These are phyloP conservation scores for Gyromitra esculenta DNA, from an alignment of 2,329 filamentous ascomycete species.

Conservation along the genomic window DNA sequence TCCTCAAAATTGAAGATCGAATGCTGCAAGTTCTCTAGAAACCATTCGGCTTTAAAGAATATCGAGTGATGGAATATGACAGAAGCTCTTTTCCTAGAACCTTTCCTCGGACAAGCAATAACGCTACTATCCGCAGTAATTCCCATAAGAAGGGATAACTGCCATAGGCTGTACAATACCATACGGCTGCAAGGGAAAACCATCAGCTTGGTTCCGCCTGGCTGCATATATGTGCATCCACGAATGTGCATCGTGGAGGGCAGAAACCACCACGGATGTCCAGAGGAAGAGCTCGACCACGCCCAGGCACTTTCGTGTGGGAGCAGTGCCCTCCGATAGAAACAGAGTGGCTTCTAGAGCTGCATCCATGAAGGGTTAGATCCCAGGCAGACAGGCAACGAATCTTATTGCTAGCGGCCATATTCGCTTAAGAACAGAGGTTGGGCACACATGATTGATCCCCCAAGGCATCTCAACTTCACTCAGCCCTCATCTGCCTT, in stretches of 20 bases:
- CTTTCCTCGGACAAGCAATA: background rate
- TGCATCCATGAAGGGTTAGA: background rate
- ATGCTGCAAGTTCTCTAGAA: background rate
- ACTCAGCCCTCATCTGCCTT: background rate
- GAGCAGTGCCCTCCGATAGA: background rate
- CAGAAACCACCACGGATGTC: background rate
- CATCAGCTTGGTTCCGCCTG: background rate
- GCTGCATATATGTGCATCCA: background rate
- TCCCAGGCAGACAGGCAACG: background rate
- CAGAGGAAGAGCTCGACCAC: background rate
- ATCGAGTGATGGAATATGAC: background rate
- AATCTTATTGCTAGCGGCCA: background rate
- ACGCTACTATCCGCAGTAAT: background rate
- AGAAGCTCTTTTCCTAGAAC: background rate
- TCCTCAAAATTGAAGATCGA: too few relatives aligned
- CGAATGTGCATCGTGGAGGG: too few relatives aligned
- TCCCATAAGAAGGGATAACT: background rate
- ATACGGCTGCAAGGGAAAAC: background rate
- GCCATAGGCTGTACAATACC: background rate
- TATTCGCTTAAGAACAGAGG: background rate
- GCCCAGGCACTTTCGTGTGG: background rate
- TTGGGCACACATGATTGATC: slow-evolving; percentile 7
- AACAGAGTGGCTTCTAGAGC: background rate
- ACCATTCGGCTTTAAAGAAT: background rate
- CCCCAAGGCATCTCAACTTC: background rate